These are phyloP conservation scores for Lactifluus hygrophoroides DNA, from an alignment of 768 basidiomycete species.

Conservation along the genomic window DNA sequence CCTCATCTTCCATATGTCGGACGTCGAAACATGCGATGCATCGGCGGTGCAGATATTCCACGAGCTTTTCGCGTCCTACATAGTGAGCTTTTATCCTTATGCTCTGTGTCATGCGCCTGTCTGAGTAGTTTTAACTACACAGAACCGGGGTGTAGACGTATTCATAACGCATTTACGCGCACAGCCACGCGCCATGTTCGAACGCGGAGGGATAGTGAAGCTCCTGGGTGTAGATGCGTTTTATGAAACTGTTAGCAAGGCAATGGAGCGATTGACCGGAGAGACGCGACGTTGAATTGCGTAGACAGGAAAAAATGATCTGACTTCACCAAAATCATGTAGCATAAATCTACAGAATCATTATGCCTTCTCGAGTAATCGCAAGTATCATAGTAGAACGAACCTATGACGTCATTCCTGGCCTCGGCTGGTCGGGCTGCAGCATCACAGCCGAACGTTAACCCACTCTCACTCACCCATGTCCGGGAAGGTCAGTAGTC, in stretches of 20 bases:
- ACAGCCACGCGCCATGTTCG: slow-evolving; percentile 32
- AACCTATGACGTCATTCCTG: not conserved
- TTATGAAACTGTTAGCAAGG: slow-evolving; percentile 36
- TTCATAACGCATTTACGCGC: slow-evolving; percentile 40
- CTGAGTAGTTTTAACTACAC: not conserved
- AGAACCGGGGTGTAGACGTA: slow-evolving; percentile 38
- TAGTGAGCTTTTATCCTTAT: slow-evolving; percentile 34
- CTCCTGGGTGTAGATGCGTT: slow-evolving; percentile 39
- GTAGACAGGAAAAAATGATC: not conserved
- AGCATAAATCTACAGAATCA: not conserved
- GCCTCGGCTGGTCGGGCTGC: not conserved
- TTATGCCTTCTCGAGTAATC: no score
- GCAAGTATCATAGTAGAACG: no score
- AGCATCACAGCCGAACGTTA: not conserved
- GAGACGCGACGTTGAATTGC: not conserved
- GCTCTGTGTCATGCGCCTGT: no score
- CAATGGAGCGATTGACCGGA: slow-evolving; percentile 33
- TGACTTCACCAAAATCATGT: not conserved
- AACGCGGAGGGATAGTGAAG: slow-evolving; percentile 35
- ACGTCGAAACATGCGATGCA: slow-evolving; percentile 86
- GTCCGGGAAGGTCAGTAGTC: slow-evolving; percentile 3
- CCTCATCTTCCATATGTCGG: slow-evolving; percentile 88
- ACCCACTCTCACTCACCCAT: not conserved
- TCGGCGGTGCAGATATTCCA: slow-evolving; percentile 84
- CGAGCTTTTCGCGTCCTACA: slow-evolving; percentile 72